A percentile compares a stretch with the other conserved stretches of the same genome.
Conservation (phyloP, 495 filamentous ascomycete species). For the Pseudotulostoma volvatum region DNA sequence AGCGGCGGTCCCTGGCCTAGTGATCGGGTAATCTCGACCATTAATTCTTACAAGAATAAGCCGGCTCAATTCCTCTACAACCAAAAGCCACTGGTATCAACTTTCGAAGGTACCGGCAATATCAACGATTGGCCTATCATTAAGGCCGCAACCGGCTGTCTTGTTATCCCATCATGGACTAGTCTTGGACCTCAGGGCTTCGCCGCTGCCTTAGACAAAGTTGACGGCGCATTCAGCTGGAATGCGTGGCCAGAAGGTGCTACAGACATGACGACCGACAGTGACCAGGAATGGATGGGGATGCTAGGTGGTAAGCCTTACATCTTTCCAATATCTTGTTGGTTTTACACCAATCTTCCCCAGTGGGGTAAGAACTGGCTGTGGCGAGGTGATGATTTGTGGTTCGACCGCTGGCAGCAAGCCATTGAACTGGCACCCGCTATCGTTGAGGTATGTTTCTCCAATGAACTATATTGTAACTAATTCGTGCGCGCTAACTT, state of each 20-base stretch:
- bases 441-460: constrained; percentile 39
- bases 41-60: constrained; percentile 38
- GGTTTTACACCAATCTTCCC: constrained; percentile 59
- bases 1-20: constrained; percentile 38
- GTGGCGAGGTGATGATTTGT: constrained; percentile 52
- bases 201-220: constrained; percentile 22
- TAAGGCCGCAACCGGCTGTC: constrained; percentile 30
- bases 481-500: not conserved
- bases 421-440: constrained; percentile 45
- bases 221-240: constrained; percentile 55
- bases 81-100: constrained; percentile 47
- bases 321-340: constrained; percentile 69
- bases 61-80: constrained; percentile 39
- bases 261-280: constrained; percentile 31
- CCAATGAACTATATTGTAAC: not conserved
- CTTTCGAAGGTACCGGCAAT: constrained; percentile 49
- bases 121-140: constrained; percentile 41
- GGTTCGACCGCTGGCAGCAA: constrained; percentile 61
- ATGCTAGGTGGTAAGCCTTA: constrained; percentile 41
- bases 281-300: constrained; percentile 38
- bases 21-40: constrained; percentile 35
- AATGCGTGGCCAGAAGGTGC: constrained; percentile 55
- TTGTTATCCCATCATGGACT: constrained; percentile 49
- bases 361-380: constrained; percentile 61
- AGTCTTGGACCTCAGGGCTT: constrained; percentile 38